Evolutionary conservation across 75 land plant species (phyloP), one percentile per base, ranked within the genome.

Genomic region (Pseudotsuga menziesii): DNA sequence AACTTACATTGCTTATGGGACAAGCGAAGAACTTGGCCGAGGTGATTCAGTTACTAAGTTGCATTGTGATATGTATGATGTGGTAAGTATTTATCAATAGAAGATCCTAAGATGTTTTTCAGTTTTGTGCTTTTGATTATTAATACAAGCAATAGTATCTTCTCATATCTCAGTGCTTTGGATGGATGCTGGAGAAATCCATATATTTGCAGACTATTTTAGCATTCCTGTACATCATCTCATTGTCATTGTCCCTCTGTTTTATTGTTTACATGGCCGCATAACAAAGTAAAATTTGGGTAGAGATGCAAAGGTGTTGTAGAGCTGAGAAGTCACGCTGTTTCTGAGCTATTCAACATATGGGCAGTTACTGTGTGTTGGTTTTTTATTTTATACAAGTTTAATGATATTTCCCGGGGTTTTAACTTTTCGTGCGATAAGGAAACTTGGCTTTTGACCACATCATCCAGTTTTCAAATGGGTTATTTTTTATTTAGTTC

Each of bases 61-160:
- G 77, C 96, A 93, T 62, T 93, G 93, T 80, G 93, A 93, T 77
- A 87, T 91, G 89, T 83, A 93, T 64, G 96, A 95, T 83, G 85
- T 85, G 93, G 93, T 91, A 75, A 63, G 92, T 74, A 57, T 7
- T 35, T 54, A 14, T 9, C 29, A 0, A 29, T 29, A 29, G 32
- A 29, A 1, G 1, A 29, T 29, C 32, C 32, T 29, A 29, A 29
- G 32, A 0, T 1, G 32, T 29, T 29, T 29, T 29, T 29, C 32
- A 29, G 32, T 29, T 29, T 78, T 73, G 25, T 74, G 25, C 20
- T 6, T 20, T 57, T 74, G 69, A 19, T n/a, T 35, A 66, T 16
- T 66, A 32, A 29, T 35, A 66, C 39, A 5, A 35, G 36, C 39
- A 66, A 66, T 39, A 32, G 0, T 8, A 17, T 66, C 13, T 66